Conservation (phyloP, 2,329 filamentous ascomycete species). For the Fusarium sororula region DNA sequence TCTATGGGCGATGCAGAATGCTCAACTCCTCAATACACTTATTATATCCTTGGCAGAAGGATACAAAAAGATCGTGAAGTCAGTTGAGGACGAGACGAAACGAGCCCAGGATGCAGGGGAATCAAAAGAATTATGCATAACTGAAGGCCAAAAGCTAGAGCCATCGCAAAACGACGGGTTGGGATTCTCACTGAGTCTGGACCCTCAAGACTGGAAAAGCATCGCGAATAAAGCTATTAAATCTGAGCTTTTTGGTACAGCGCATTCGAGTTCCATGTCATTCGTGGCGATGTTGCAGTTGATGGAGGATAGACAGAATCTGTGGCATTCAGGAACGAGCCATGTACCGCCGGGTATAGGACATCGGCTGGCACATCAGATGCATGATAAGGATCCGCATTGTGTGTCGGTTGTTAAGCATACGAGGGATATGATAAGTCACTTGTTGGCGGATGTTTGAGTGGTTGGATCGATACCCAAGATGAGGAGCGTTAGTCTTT, state of each 20-base stretch:
- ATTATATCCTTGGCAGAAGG: conserved; percentile 38
- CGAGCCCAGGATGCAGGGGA: conserved; percentile 27
- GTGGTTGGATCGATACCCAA: background rate
- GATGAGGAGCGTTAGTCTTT: background rate
- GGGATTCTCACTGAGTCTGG: conserved; percentile 21
- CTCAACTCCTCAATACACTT: conserved; percentile 38
- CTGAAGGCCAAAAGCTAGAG: conserved; percentile 1
- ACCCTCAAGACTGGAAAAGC: conserved; percentile 28
- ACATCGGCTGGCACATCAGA: conserved; percentile 7
- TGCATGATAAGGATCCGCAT: conserved; percentile 32
- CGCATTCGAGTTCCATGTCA: background rate
- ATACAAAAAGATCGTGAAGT: conserved; percentile 36
- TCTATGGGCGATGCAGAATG: conserved; percentile 42
- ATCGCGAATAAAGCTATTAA: conserved; percentile 36
- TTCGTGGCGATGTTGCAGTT: conserved; percentile 31
- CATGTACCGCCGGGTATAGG: conserved; percentile 7
- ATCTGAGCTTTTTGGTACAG: conserved; percentile 27
- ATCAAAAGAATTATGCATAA: conserved; percentile 23
- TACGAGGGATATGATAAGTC: conserved; percentile 29
- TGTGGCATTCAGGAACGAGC: conserved; percentile 36
- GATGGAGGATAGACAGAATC: conserved; percentile 39
- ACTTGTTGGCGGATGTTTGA: conserved; percentile 22
- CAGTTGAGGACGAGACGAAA: conserved; percentile 32
- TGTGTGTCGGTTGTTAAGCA: conserved; percentile 40
- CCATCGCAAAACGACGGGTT: background rate